These are phyloP conservation scores for Adansonia gregorii DNA, from an alignment of 441 rosid genomes.

Conservation along the genomic window DNA sequence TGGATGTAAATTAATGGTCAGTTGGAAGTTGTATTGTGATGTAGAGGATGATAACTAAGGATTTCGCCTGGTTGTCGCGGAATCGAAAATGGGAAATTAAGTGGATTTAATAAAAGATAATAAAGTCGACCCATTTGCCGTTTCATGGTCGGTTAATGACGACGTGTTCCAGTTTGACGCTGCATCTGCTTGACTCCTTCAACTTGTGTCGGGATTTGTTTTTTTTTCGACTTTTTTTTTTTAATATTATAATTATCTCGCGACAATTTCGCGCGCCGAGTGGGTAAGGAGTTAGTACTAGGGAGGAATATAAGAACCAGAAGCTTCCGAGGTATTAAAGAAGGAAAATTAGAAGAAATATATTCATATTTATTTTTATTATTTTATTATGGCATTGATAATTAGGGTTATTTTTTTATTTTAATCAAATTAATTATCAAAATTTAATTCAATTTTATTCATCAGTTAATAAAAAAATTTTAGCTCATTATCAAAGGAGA, in stretches of 20 bases:
- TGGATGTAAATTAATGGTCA: not conserved
- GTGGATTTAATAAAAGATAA: conserved; percentile 35
- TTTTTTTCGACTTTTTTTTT: not conserved
- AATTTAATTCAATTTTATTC: too few species aligned
- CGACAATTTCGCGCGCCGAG: not conserved
- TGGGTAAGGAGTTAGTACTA: too few species aligned
- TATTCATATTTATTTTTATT: too few species aligned
- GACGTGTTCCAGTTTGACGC: conserved; percentile 38
- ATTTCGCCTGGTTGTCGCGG: conserved; percentile 35
- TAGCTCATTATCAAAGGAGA: too few species aligned
- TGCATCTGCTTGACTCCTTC: conserved; percentile 5
- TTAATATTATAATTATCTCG: not conserved
- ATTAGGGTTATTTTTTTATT: too few species aligned
- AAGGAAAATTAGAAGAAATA: not conserved
- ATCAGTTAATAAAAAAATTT: too few species aligned
- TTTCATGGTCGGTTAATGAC: conserved; percentile 40
- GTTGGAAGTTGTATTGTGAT: not conserved
- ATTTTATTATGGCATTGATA: too few species aligned
- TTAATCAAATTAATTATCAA: too few species aligned
- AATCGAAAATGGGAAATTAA: conserved; percentile 38
- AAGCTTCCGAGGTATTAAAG: not conserved
- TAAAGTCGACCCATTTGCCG: conserved; percentile 41
- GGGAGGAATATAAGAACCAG: not conserved
- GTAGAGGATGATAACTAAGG: not conserved
- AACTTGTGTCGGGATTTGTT: not conserved